Percentiles rank a stretch among this genome's conserved stretches.
These are phyloP conservation scores for Neohortaea acidophila DNA, from an alignment of 495 filamentous ascomycete species.

Conservation along the genomic window DNA sequence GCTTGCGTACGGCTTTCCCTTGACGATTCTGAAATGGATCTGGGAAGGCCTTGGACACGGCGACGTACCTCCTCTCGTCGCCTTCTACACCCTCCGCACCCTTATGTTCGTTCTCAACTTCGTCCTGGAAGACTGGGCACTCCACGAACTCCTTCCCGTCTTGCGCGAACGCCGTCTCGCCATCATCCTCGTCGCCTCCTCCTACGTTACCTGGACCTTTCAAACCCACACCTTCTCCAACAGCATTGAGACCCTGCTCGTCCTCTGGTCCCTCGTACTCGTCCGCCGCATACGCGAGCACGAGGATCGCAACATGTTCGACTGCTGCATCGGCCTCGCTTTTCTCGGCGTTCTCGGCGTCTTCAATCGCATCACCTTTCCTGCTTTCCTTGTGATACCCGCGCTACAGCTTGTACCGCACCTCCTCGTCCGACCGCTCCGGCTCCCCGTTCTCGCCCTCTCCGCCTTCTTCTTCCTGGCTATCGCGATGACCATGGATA, in stretches of 20 bases:
- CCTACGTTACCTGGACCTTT: slow-evolving; percentile 97
- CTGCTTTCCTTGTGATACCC: slow-evolving; percentile 74
- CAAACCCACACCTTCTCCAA: slow-evolving; percentile 99
- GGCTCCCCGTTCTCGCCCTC: slow-evolving; percentile 35
- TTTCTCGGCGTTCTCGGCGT: slow-evolving; percentile 68
- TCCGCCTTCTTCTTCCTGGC: slow-evolving; percentile 47
- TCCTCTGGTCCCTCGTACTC: slow-evolving; percentile 81
- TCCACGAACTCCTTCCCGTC: slow-evolving; percentile 73
- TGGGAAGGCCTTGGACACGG: slow-evolving; percentile 44
- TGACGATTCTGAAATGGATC: slow-evolving; percentile 79
- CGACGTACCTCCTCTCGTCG: slow-evolving; percentile 46
- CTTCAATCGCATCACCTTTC: slow-evolving; percentile 95
- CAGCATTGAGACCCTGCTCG: slow-evolving; percentile 80
- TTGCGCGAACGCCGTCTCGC: slow-evolving; percentile 56
- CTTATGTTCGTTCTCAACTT: slow-evolving; percentile 90
- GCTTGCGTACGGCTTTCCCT: slow-evolving; percentile 80
- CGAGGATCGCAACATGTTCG: slow-evolving; percentile 55
- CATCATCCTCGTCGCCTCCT: slow-evolving; percentile 72
- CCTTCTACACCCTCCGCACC: slow-evolving; percentile 75
- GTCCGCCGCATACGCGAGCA: slow-evolving; percentile 52
- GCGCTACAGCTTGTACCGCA: slow-evolving; percentile 67
- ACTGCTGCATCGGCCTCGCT: slow-evolving; percentile 60
- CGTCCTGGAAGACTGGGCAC: slow-evolving; percentile 91
- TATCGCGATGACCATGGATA: slow-evolving; percentile 67
- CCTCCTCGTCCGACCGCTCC: slow-evolving; percentile 31